Percentiles rank a stretch among this genome's conserved stretches.
phyloP scores from a whole-genome alignment of 371 early-diverging fungal species.

The Haplosporangium sp. region DNA sequence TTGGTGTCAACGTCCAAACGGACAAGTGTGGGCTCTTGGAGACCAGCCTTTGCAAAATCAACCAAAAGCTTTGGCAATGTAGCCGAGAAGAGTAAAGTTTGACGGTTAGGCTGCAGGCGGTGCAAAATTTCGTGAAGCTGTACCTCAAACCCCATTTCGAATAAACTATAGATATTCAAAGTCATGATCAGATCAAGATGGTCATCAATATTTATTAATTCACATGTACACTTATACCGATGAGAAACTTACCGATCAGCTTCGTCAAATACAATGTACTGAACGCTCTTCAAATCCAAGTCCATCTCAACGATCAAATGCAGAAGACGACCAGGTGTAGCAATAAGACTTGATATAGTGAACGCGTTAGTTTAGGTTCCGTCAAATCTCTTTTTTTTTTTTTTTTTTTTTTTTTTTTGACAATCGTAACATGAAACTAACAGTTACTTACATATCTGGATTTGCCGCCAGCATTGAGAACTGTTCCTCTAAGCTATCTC shows the following conservation, averaged over 20 bases:
- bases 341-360: constrained; percentile 76
- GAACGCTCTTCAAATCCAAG: constrained; percentile 86
- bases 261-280: constrained; percentile 99
- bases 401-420: no score
- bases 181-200: neutral
- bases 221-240: no score
- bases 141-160: constrained; percentile 98
- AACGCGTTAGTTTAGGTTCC: neutral
- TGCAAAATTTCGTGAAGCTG: constrained; percentile 93
- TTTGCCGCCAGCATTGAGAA: constrained; percentile 90
- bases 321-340: constrained; percentile 97
- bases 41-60: constrained; percentile 96
- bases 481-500: constrained; percentile 95
- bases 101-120: constrained; percentile 85
- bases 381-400: no score
- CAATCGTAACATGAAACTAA: neutral
- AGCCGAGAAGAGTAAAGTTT: constrained; percentile 95
- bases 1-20: constrained; percentile 95
- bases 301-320: constrained; percentile 97
- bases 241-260: constrained; percentile 84
- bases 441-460: constrained; percentile 83
- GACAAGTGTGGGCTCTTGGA: constrained; percentile 92
- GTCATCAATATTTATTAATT: neutral
- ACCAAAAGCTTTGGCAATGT: constrained; percentile 93
- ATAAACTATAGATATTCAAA: constrained; percentile 64